Conservation (phyloP, 1,284 basidiomycete species). For the Marasmius fiardii region DNA sequence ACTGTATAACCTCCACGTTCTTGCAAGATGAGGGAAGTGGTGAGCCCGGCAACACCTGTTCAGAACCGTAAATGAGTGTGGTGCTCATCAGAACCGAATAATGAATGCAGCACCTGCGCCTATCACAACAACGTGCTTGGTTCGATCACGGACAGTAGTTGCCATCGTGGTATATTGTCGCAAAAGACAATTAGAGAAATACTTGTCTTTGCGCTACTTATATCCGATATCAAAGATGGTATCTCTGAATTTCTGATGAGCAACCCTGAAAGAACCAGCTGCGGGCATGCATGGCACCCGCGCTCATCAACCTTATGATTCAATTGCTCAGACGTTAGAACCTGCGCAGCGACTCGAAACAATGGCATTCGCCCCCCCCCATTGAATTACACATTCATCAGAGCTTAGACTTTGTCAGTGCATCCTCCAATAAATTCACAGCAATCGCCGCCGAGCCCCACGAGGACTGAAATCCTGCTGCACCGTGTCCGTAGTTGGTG, state of each 20-base stretch:
- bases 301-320: no score
- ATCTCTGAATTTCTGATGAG: no score
- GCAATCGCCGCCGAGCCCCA: conserved; percentile 59
- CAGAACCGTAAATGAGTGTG: conserved; percentile 1
- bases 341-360: no score
- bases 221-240: no score
- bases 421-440: conserved; percentile 40
- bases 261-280: neutral
- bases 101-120: neutral
- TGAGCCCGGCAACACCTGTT: conserved; percentile 56
- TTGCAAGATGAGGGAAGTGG: conserved; percentile 64
- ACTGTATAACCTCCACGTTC: conserved; percentile 55
- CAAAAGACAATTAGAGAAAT: no score
- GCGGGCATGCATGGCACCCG: neutral
- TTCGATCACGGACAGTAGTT: no score
- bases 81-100: neutral
- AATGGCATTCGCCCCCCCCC: no score
- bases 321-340: no score
- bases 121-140: no score
- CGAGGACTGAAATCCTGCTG: conserved; percentile 56
- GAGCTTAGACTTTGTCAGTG: conserved; percentile 17
- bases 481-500: conserved; percentile 51
- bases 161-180: no score
- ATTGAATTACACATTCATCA: no score
- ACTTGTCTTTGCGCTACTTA: no score